Conservation (phyloP, 2,329 filamentous ascomycete genomes). For the Tolypocladium amazonense region DNA sequence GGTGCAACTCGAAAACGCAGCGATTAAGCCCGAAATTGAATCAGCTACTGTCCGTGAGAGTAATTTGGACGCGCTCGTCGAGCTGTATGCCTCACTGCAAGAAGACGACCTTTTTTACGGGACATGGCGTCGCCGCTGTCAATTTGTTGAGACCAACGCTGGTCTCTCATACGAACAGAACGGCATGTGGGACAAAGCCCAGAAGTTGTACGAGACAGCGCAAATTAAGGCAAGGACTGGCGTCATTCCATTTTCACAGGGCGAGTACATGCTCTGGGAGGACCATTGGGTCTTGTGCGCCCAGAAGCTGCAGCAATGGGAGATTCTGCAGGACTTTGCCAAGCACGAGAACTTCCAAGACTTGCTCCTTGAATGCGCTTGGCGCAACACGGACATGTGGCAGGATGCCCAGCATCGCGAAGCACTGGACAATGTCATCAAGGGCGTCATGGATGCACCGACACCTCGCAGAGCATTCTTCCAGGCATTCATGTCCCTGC, state of each 20-base stretch:
- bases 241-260: slow-evolving; percentile 90
- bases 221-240: slow-evolving; percentile 96
- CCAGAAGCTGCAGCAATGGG: slow-evolving; percentile 98
- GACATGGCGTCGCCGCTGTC: slow-evolving; percentile 87
- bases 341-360: slow-evolving; percentile 99
- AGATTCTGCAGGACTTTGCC: slow-evolving; percentile 92
- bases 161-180: slow-evolving; percentile 97
- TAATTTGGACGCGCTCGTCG: slow-evolving; percentile 89
- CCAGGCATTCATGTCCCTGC: slow-evolving; percentile 93
- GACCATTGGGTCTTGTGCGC: slow-evolving; percentile 98
- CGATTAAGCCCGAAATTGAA: slow-evolving; percentile 74
- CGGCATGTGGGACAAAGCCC: slow-evolving; percentile 98
- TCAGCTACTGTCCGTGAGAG: slow-evolving; percentile 80
- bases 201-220: slow-evolving; percentile 90
- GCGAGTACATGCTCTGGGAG: slow-evolving; percentile 98
- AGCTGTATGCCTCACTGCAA: slow-evolving; percentile 80
- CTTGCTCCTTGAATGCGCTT: slow-evolving; percentile 86
- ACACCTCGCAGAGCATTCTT: slow-evolving; percentile 93
- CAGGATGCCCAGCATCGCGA: slow-evolving; percentile 76
- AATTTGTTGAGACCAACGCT: slow-evolving; percentile 95
- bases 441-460: slow-evolving; percentile 93
- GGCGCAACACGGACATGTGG: slow-evolving; percentile 95
- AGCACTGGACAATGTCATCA: slow-evolving; percentile 84
- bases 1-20: slow-evolving; percentile 79
- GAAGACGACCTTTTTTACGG: slow-evolving; percentile 98